Conservation (phyloP, 2,329 filamentous ascomycete species). For the Ophiocordyceps unilateralis region DNA sequence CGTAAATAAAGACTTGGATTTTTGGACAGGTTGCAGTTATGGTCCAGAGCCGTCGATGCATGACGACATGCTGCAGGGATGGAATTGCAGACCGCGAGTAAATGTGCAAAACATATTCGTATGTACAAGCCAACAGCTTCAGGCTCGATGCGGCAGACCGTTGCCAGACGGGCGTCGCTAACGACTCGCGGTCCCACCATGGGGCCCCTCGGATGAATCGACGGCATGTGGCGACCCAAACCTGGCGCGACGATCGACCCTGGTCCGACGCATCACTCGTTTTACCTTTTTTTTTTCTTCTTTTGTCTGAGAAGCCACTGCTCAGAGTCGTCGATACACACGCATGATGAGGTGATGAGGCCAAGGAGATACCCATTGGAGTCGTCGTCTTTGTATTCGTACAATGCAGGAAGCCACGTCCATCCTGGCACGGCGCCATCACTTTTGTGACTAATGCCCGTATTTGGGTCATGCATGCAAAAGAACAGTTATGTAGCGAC, state of each 20-base stretch:
- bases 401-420: background rate
- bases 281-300: background rate
- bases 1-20: background rate
- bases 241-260: no score
- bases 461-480: background rate
- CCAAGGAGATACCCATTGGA: no score
- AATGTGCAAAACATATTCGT: background rate
- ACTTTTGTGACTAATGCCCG: background rate
- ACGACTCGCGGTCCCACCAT: background rate
- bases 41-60: background rate
- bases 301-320: no score
- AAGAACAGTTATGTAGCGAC: background rate
- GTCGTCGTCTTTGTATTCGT: background rate
- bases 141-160: background rate
- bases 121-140: background rate
- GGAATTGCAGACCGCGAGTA: no score
- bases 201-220: background rate
- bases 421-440: no score
- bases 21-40: no score
- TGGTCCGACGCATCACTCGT: background rate
- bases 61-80: background rate
- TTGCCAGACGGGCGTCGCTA: background rate
- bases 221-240: background rate
- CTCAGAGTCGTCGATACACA: no score
- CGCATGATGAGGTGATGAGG: no score